Percentiles rank a stretch among this genome's conserved stretches.
Conservation (phyloP, 2,329 filamentous ascomycete species). For the Dactylonectria macrodidyma region DNA sequence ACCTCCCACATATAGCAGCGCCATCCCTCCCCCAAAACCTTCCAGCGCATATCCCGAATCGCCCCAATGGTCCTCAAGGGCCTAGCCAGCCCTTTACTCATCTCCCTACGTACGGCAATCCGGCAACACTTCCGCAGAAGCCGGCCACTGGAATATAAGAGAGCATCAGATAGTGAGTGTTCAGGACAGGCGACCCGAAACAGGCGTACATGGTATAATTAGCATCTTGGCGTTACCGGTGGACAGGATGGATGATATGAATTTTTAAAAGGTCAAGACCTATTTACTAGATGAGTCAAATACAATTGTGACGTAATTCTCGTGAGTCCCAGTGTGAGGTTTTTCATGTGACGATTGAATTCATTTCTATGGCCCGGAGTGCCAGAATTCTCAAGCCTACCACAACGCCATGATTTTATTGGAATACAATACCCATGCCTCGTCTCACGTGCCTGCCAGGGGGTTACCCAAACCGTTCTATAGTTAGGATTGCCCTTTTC, state of each 20-base stretch:
- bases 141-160: slow-evolving; percentile 65
- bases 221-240: slow-evolving; percentile 59
- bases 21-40: slow-evolving; percentile 62
- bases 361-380: slow-evolving; percentile 52
- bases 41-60: slow-evolving; percentile 61
- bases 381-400: slow-evolving; percentile 53
- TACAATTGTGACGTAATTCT: slow-evolving; percentile 47
- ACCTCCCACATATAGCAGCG: slow-evolving; percentile 56
- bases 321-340: slow-evolving; percentile 28
- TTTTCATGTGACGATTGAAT: slow-evolving; percentile 53
- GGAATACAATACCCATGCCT: slow-evolving; percentile 52
- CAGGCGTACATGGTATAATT: slow-evolving; percentile 55
- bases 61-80: slow-evolving; percentile 61
- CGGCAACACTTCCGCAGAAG: slow-evolving; percentile 72
- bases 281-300: slow-evolving; percentile 51
- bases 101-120: slow-evolving; percentile 71
- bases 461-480: slow-evolving; percentile 35
- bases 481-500: slow-evolving; percentile 41
- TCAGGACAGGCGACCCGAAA: slow-evolving; percentile 44
- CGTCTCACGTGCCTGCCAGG: slow-evolving; percentile 48
- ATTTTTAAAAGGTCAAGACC: slow-evolving; percentile 45
- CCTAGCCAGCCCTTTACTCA: slow-evolving; percentile 65
- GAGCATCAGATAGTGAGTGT: slow-evolving; percentile 52
- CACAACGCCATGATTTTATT: slow-evolving; percentile 57
- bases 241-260: slow-evolving; percentile 53